A percentile compares a stretch with the other conserved stretches of the same genome.
phyloP scores from a whole-genome alignment of 23 red algal genomes.

The Gracilaria gracilis region DNA sequence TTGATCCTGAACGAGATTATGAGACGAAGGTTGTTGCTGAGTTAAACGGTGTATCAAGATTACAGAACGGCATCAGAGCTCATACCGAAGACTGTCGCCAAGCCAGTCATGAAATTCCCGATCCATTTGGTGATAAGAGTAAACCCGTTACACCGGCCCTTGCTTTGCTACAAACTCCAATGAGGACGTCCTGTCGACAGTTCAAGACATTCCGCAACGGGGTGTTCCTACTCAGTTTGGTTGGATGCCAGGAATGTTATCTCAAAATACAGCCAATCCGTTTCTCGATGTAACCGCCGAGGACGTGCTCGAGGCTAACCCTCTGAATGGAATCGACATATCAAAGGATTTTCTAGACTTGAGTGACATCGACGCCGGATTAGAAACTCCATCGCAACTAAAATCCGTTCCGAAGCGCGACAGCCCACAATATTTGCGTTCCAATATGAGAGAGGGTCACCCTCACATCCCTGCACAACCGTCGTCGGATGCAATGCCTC shows the following conservation, averaged over 20 bases:
- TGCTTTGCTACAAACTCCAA: conserved; percentile 19
- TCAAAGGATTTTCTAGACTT: conserved; percentile 24
- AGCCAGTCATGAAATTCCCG: background rate
- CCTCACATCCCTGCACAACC: background rate
- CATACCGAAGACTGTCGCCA: background rate
- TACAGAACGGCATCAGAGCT: background rate
- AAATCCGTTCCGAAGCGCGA: background rate
- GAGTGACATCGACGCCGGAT: background rate
- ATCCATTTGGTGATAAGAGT: background rate
- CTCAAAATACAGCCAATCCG: conserved; percentile 10
- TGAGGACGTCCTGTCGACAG: no score
- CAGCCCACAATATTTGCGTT: background rate
- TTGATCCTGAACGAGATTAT: background rate
- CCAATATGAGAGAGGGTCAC: background rate
- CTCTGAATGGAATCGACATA: conserved; percentile 1
- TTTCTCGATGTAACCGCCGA: conserved; percentile 11
- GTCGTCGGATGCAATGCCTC: background rate
- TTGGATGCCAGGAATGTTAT: conserved; percentile 5
- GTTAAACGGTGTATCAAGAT: background rate
- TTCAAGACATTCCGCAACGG: background rate
- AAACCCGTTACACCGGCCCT: background rate
- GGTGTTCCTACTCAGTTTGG: background rate
- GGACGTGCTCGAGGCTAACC: background rate
- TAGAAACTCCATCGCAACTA: background rate
- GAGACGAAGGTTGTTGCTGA: background rate